Conservation (phyloP, 495 filamentous ascomycete genomes). For the Cryomyces minteri region DNA sequence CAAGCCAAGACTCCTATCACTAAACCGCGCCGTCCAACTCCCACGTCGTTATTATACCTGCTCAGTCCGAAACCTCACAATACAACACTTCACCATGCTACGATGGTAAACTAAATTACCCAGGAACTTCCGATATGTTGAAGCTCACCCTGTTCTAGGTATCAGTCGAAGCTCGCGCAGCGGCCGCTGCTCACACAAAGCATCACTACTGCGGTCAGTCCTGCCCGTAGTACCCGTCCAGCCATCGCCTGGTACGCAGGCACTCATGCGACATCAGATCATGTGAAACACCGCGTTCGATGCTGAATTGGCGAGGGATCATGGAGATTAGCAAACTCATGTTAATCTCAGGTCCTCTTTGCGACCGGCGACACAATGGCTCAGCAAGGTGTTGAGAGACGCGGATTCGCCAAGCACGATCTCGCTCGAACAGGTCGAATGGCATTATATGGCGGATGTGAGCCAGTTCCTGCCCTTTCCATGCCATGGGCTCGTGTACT, state of each 20-base stretch:
- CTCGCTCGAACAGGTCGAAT: conserved; percentile 68
- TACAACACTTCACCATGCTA: too few species aligned
- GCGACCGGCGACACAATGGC: conserved; percentile 78
- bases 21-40: too few species aligned
- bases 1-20: too few species aligned
- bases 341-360: conserved; percentile 48
- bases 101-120: too few species aligned
- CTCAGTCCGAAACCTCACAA: too few species aligned
- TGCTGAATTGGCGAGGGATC: background rate
- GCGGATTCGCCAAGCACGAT: conserved; percentile 64
- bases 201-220: conserved; percentile 54
- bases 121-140: too few species aligned
- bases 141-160: conserved; percentile 34
- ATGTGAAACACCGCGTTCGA: background rate
- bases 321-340: background rate
- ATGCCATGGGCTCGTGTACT: background rate
- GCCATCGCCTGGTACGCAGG: background rate
- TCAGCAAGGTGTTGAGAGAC: conserved; percentile 83
- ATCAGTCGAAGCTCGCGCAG: conserved; percentile 63
- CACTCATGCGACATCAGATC: background rate
- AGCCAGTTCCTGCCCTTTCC: conserved; percentile 37
- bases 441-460: conserved; percentile 87
- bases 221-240: background rate
- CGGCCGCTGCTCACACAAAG: conserved; percentile 78
- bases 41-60: too few species aligned